phyloP scores from a whole-genome alignment of 2,329 filamentous ascomycete species.

The Colletotrichum neosansevieriae region DNA sequence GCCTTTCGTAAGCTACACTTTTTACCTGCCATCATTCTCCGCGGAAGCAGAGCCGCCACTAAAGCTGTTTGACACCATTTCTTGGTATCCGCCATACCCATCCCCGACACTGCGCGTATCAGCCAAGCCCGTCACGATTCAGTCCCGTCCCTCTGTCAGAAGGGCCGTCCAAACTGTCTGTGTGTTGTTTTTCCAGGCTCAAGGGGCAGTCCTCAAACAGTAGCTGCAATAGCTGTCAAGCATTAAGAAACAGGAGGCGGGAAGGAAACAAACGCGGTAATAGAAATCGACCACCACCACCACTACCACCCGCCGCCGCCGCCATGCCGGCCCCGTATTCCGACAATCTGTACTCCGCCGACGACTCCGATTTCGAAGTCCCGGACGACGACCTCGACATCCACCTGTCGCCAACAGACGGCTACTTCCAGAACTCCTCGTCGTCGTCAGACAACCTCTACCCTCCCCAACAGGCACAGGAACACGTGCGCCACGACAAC shows the following conservation, averaged over 20 bases:
- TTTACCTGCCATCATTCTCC: conserved; percentile 2
- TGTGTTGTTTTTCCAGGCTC: not conserved
- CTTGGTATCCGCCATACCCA: conserved; percentile 30
- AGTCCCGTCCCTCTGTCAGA: conserved; percentile 19
- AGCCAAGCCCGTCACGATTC: conserved; percentile 37
- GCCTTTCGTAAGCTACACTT: conserved; percentile 17
- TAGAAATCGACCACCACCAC: conserved; percentile 31
- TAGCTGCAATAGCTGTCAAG: conserved; percentile 18
- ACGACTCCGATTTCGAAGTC: conserved; percentile 34
- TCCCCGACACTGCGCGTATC: conserved; percentile 37
- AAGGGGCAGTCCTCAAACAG: conserved; percentile 34
- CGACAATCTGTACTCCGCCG: conserved; percentile 45
- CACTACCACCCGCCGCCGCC: conserved; percentile 15
- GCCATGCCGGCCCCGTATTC: conserved; percentile 61
- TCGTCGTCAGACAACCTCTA: conserved; percentile 45
- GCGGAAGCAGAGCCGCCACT: conserved; percentile 14
- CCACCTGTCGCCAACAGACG: conserved; percentile 62
- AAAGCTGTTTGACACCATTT: conserved; percentile 27
- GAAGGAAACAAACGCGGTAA: conserved; percentile 4
- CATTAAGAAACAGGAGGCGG: conserved; percentile 24
- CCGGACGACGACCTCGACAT: conserved; percentile 43
- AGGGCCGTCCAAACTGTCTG: not conserved
- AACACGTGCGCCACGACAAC: conserved; percentile 1
- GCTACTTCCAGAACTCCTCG: conserved; percentile 60
- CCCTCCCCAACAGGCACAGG: conserved; percentile 40